Base-by-base conservation (phyloP, 495 filamentous ascomycete species). In the Hypoxylon cercidicola region DNA sequence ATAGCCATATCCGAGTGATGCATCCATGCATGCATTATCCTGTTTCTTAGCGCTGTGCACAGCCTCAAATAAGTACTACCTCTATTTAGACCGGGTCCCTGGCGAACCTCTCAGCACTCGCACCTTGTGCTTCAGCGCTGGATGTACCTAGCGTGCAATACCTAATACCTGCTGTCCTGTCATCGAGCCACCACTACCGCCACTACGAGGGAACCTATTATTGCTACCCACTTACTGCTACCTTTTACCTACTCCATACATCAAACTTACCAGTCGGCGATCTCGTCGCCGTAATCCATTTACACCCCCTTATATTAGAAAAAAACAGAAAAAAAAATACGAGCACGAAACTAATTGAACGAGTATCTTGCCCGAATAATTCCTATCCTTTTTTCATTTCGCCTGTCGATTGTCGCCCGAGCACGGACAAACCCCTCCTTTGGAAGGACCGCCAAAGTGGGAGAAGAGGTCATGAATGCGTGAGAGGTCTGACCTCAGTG, bases 381-480 rank as follows among this genome's bases (percentile, higher is more conserved):
- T 41, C 21, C 28, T 30, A 16, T 47, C 39, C 43, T 35, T 20
- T 20, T 47, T 37, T n/a, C 18, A 59, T 50, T 28, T n/a, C 21
- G 15, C 48, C 34, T 39, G 25, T 58, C 58, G 13, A 50, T 55
- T 54, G 44, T 44, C 25, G 50, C 59, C 53, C 53, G 49, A 55
- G 49, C 19, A 56, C 59, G 55, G 65, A 49, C 65, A 59, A 63
- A 68, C 65, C 65, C 65, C 65, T 68, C 65, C 65, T 68, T 63
- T 55, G 59, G 65, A 68, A 55, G 60, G 65, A 59, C 53, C 65
- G 65, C 60, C 65, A 37, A 59, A 45, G 59, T 54, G 65, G 55
- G 60, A 60, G 50, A 48, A 25, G 53, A 54, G 65, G 64, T 62
- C 47, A 68, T 68, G 65, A 68, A 45, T 60, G 59, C 32, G 48